Percentiles rank a stretch among this genome's conserved stretches.
These are phyloP conservation scores for Coniochaeta ligniaria DNA, from an alignment of 2,329 filamentous ascomycete species.

Conservation along the genomic window DNA sequence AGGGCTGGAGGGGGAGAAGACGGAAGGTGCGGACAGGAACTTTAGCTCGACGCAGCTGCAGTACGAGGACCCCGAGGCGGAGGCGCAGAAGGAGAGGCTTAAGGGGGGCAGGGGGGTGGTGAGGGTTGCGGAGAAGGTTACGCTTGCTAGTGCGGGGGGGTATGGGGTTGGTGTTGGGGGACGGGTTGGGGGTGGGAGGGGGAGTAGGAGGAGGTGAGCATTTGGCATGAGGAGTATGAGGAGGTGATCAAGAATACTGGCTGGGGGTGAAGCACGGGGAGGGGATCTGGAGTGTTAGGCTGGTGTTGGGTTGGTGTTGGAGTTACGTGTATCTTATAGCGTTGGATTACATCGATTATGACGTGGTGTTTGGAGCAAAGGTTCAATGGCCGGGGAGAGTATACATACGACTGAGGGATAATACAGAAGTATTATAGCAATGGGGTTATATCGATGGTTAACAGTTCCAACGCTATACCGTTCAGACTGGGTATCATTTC, in stretches of 20 bases:
- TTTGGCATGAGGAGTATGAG: background rate
- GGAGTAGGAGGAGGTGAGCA: background rate
- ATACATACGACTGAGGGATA: too few relatives aligned
- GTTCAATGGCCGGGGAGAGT: too few relatives aligned
- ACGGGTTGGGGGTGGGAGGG: background rate
- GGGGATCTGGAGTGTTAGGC: background rate
- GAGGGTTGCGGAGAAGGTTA: constrained; percentile 2
- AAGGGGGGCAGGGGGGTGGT: constrained; percentile 15
- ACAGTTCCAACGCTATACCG: too few relatives aligned
- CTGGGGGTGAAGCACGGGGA: background rate
- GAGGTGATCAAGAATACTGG: too few relatives aligned
- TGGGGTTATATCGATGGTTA: too few relatives aligned
- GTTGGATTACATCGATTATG: too few relatives aligned
- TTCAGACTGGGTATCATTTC: too few relatives aligned
- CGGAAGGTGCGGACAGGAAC: constrained; percentile 2
- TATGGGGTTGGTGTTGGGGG: background rate
- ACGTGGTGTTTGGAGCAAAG: too few relatives aligned
- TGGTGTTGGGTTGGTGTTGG: background rate
- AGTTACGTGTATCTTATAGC: too few relatives aligned
- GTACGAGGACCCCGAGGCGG: constrained; percentile 44
- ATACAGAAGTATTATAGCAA: too few relatives aligned
- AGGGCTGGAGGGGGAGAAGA: constrained; percentile 7
- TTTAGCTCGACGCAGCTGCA: constrained; percentile 45
- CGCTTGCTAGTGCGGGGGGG: constrained; percentile 4
- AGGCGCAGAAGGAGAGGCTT: constrained; percentile 32